Conservation (phyloP, 2,329 filamentous ascomycete genomes). For the Monilinia polystroma region DNA sequence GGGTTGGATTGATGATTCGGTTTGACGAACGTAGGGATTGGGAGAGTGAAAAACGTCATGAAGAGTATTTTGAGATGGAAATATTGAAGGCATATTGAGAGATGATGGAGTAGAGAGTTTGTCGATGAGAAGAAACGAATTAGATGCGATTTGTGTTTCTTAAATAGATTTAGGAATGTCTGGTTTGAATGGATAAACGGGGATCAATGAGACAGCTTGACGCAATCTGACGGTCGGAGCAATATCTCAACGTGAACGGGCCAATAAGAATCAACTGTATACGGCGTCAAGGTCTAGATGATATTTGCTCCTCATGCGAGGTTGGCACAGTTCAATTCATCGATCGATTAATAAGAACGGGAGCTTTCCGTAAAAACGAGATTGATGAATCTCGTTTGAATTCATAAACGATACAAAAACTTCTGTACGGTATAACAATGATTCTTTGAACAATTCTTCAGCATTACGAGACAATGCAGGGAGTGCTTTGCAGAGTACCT, state of each 20-base stretch:
- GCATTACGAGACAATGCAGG: neutral
- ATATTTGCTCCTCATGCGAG: neutral
- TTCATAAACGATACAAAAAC: neutral
- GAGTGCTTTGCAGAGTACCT: neutral
- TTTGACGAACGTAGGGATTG: conserved; percentile 41
- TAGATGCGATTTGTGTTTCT: neutral
- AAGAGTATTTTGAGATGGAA: conserved; percentile 45
- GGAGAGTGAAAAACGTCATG: conserved; percentile 54
- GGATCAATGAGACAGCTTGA: neutral
- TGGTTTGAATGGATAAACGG: conserved; percentile 9
- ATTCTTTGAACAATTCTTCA: neutral
- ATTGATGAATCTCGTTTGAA: neutral
- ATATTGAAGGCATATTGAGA: conserved; percentile 25
- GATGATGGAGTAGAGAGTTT: neutral
- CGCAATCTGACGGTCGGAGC: neutral
- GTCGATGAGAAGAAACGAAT: neutral
- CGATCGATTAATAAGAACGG: neutral
- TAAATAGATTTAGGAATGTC: neutral
- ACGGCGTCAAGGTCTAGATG: conserved; percentile 8
- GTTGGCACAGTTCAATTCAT: neutral
- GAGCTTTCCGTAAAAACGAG: too few relatives aligned
- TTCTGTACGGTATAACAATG: neutral
- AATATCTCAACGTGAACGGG: neutral
- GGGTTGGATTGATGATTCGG: conserved; percentile 9
- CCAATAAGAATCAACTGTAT: conserved; percentile 9